A percentile compares a stretch with the other conserved stretches of the same genome.
Evolutionary conservation across 345 rosid species (phyloP).

Genomic region (Eutrema japonicum): DNA sequence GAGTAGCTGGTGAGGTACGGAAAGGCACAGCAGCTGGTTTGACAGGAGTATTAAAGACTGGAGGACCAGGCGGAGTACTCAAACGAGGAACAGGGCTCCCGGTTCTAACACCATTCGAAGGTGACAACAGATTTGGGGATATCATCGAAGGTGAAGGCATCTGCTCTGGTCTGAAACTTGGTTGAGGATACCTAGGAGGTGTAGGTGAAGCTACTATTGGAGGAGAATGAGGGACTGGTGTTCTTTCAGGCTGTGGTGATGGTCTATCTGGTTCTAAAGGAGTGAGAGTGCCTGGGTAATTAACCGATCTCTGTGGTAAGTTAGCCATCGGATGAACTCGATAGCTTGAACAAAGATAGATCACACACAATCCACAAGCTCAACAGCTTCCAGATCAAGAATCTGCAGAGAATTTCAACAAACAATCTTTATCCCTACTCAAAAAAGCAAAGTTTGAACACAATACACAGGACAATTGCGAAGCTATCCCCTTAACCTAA

Average conservation of each 20-base stretch:
- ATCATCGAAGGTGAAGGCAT: constrained; percentile 58
- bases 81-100: constrained; percentile 74
- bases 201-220: constrained; percentile 50
- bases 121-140: constrained; percentile 56
- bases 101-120: constrained; percentile 66
- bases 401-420: constrained; percentile 33
- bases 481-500: constrained; percentile 2
- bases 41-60: constrained; percentile 83
- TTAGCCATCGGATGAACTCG: constrained; percentile 60
- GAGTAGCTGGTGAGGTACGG: constrained; percentile 85
- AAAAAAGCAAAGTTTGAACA: neutral
- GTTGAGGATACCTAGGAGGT: constrained; percentile 72
- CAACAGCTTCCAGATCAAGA: constrained; percentile 29
- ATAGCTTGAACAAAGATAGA: constrained; percentile 28
- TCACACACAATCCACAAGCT: constrained; percentile 26
- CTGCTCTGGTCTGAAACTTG: constrained; percentile 65
- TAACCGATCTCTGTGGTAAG: constrained; percentile 55
- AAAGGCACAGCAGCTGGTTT: constrained; percentile 96
- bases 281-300: constrained; percentile 49
- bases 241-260: constrained; percentile 49
- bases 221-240: constrained; percentile 52
- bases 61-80: constrained; percentile 97
- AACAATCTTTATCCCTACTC: neutral
- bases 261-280: constrained; percentile 53
- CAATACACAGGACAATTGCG: neutral